Evolutionary conservation across 768 basidiomycete genomes (phyloP).

Genomic region (Boletus fagicola): DNA sequence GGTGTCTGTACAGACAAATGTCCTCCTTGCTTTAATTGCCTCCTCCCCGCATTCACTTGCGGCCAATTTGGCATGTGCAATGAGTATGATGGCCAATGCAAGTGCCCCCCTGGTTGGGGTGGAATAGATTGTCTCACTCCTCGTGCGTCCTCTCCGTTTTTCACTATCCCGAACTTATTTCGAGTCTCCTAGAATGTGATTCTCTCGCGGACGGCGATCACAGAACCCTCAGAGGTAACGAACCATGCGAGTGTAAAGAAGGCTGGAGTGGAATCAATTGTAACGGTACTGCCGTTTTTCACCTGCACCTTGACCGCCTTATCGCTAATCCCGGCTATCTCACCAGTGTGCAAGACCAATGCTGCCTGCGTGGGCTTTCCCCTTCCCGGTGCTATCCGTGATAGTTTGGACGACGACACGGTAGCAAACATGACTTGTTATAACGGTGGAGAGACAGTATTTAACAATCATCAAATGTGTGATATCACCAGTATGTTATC

Average conservation of each 20-base stretch:
- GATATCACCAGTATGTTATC: constrained; percentile 85
- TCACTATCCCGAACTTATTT: not conserved
- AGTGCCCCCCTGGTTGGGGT: constrained; percentile 96
- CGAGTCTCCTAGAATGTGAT: constrained; percentile 70
- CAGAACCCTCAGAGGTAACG: constrained; percentile 73
- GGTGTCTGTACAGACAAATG: constrained; percentile 47
- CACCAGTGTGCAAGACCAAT: constrained; percentile 83
- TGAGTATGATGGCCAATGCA: constrained; percentile 91
- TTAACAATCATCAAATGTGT: constrained; percentile 96
- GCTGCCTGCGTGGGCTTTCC: constrained; percentile 79
- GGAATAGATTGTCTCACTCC: constrained; percentile 93
- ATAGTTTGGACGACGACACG: constrained; percentile 40
- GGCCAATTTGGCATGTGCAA: constrained; percentile 92
- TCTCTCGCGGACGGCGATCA: constrained; percentile 89
- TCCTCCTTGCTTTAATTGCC: constrained; percentile 94
- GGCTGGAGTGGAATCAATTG: constrained; percentile 98
- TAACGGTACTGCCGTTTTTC: constrained; percentile 63
- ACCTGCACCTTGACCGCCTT: not conserved
- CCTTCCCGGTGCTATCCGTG: constrained; percentile 44
- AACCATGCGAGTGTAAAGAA: constrained; percentile 84
- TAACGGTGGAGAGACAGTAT: constrained; percentile 89
- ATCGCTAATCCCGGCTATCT: not conserved
- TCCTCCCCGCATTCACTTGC: constrained; percentile 87
- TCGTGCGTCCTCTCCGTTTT: constrained; percentile 51
- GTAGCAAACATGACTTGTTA: constrained; percentile 86